Evolutionary conservation across 139 green algal species (phyloP), one percentile per base, ranked within the genome.

Genomic region (Haematococcus lacustris): DNA sequence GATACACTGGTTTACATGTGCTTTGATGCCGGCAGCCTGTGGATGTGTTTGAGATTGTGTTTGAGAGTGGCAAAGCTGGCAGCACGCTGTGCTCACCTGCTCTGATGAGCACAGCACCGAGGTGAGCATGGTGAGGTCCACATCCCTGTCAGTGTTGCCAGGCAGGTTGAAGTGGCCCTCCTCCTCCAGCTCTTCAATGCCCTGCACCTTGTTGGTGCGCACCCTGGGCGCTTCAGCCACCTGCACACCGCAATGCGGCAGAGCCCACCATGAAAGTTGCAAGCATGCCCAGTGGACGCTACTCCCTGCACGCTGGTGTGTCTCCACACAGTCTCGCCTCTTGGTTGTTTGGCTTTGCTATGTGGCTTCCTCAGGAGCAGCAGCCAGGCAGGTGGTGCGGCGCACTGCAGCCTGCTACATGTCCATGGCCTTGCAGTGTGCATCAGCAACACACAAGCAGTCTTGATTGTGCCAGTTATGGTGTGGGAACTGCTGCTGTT

Each of bases 81-180:
- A 57, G 21, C 47, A 57, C 30, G 53, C 53, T 26, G 33, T 9
- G 26, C 64, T 3, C 53, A 88, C 82, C 82, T 84, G 78, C 30
- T 83, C 79, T n/a, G 74, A 85, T 0, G 82, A 82, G 68, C 78
- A 78, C 39, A 88, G 59, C 32, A 81, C 76, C 0, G 73, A 47
- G 6, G 82, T 88, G 40, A 88, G 74, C 68, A 88, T 74, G 35
- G 78, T 84, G 47, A 88, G 65, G 69, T 88, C 76, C 3, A 88
- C 79, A 64, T 85, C 82, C 1, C 73, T 39, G 63, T 77, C 73
- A 0, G 73, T 73, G 35, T 72, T 73, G 32, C 62, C 65, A 3
- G 71, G 79, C 51, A 81, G 76, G 67, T 71, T 59, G 76, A 66
- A 87, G 38, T 80, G 78, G 78, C 76, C 73, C 39, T 82, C 82